A percentile compares a stretch with the other conserved stretches of the same genome.
These are phyloP conservation scores for Cucurbita pepo DNA, from an alignment of 306 rosid species.

Conservation along the genomic window DNA sequence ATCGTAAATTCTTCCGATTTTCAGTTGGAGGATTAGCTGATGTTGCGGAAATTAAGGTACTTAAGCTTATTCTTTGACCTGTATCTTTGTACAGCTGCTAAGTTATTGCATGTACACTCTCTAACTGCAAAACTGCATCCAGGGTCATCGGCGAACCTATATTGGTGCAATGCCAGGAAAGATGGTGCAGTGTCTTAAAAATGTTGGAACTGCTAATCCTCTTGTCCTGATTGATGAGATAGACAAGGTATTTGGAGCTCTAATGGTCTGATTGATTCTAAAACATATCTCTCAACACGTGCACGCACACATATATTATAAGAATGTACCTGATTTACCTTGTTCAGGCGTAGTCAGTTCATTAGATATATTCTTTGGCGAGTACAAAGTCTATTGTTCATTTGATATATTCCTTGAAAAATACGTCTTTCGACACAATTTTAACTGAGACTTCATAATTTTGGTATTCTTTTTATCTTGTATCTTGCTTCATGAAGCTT, in stretches of 20 bases:
- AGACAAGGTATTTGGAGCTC: constrained; percentile 60
- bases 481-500: constrained; percentile 39
- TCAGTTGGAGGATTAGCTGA: constrained; percentile 98
- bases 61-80: background rate
- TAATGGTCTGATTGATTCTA: constrained; percentile 12
- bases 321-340: background rate
- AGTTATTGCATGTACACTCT: constrained; percentile 2
- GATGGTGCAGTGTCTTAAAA: constrained; percentile 99
- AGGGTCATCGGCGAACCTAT: constrained; percentile 99
- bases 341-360: background rate
- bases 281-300: background rate
- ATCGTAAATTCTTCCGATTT: constrained; percentile 84
- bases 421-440: background rate
- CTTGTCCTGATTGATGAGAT: constrained; percentile 94
- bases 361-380: background rate
- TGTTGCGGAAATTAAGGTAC: constrained; percentile 98
- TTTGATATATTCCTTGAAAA: background rate
- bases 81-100: background rate
- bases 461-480: background rate
- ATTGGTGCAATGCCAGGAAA: constrained; percentile 99
- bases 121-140: constrained; percentile 18
- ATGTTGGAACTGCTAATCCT: constrained; percentile 93
- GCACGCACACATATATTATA: background rate
- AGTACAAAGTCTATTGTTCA: no score
- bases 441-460: background rate